Conservation (phyloP, 2,329 filamentous ascomycete species). For the Hypoxylon sp. region DNA sequence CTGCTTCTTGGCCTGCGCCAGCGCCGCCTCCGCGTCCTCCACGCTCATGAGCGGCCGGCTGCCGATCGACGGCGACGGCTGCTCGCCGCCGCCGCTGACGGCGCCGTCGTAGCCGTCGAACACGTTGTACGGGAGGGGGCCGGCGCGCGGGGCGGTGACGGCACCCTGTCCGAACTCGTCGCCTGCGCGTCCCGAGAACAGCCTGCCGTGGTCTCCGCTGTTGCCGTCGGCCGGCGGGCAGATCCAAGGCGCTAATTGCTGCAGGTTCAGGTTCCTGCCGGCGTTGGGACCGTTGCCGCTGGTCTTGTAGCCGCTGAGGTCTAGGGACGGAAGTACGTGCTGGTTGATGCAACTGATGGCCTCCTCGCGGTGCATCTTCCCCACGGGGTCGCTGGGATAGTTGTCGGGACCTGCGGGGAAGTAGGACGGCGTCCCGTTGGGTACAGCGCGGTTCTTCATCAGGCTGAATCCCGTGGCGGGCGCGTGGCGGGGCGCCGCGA, state of each 20-base stretch:
- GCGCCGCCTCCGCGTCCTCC: slow-evolving; percentile 71
- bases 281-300: slow-evolving; percentile 57
- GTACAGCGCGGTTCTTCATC: slow-evolving; percentile 73
- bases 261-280: slow-evolving; percentile 62
- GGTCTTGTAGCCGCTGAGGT: slow-evolving; percentile 61
- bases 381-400: slow-evolving; percentile 67
- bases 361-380: slow-evolving; percentile 74
- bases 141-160: slow-evolving; percentile 25
- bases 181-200: slow-evolving; percentile 44
- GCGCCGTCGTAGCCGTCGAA: slow-evolving; percentile 47
- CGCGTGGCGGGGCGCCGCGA: slow-evolving; percentile 67
- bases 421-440: slow-evolving; percentile 71
- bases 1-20: slow-evolving; percentile 53
- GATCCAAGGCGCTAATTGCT: slow-evolving; percentile 68
- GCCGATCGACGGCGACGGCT: slow-evolving; percentile 53
- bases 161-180: slow-evolving; percentile 39
- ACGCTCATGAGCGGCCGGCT: slow-evolving; percentile 69
- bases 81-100: slow-evolving; percentile 34
- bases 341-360: slow-evolving; percentile 77
- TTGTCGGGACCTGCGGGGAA: slow-evolving; percentile 64
- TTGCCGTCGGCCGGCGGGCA: slow-evolving; percentile 60
- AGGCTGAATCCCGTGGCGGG: slow-evolving; percentile 69
- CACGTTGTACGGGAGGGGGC: not conserved
- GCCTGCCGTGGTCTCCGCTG: slow-evolving; percentile 53
- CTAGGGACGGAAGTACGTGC: slow-evolving; percentile 71